Percentiles rank a stretch among this genome's conserved stretches.
phyloP scores from a whole-genome alignment of 345 rosid species.

The Isatis tinctoria region DNA sequence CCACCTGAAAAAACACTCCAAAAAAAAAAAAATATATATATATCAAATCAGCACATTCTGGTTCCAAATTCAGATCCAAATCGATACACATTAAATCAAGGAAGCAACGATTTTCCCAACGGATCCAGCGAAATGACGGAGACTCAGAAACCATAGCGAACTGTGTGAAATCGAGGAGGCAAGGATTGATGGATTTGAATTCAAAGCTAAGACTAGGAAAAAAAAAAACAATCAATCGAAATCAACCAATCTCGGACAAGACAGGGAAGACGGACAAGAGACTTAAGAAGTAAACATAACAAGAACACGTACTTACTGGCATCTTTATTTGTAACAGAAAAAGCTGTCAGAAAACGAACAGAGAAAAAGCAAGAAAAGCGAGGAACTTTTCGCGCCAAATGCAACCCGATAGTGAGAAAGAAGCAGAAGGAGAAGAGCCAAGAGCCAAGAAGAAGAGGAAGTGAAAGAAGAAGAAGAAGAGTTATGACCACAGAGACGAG shows the following conservation, averaged over 20 bases:
- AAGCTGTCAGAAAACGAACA: conserved; percentile 9
- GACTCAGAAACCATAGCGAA: background rate
- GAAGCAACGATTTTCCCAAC: background rate
- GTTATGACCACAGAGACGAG: conserved; percentile 17
- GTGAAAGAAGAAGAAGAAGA: conserved; percentile 8
- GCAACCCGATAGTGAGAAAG: conserved; percentile 12
- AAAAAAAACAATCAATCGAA: background rate
- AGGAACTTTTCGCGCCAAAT: conserved; percentile 23
- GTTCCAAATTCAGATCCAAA: conserved; percentile 11
- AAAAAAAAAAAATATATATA: background rate
- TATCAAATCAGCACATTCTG: background rate
- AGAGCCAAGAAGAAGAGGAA: conserved; percentile 11
- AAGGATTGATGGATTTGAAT: background rate
- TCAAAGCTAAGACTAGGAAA: background rate
- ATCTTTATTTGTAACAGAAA: conserved; percentile 1
- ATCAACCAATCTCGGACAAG: conserved; percentile 7
- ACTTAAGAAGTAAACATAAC: background rate
- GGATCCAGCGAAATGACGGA: conserved; percentile 9
- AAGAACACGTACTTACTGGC: conserved; percentile 30
- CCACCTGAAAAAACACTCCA: conserved; percentile 7
- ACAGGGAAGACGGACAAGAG: background rate
- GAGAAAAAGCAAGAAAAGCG: background rate
- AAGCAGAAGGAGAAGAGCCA: background rate
- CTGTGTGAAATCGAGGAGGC: background rate
- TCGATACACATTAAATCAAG: background rate